Base-by-base conservation (phyloP, 2,329 filamentous ascomycete species). In the Cercospora sp. region DNA sequence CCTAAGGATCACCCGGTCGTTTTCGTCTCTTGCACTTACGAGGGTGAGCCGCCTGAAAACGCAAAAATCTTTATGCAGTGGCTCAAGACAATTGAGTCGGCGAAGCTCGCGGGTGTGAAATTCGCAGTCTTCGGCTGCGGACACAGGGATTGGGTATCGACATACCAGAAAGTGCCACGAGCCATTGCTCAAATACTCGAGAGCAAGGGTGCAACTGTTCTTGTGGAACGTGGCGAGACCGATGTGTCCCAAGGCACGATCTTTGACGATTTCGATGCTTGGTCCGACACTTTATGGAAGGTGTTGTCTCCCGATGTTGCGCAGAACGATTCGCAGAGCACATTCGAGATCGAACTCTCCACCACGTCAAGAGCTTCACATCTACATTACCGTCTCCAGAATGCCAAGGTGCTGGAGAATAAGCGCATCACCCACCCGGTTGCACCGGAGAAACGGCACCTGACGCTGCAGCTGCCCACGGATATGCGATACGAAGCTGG, bases 51-150 rank as follows among this genome's bases (percentile, higher is more conserved):
- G 0, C 87, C 90, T 0, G 89, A 92, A 68, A 93, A 94, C 68
- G 91, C 90, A 0, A 84, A 81, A 0, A 84, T 87, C 58, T 93
- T 93, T 73, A 84, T 89, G 20, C 80, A 84, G 18, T 93, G 91
- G 91, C 77, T 93, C 5, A 81, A 74, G 10, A 79, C 86, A 10
- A 80, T 85, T 65, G 83, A 57, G 9, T n/a, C n/a, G 12, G 12
- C 53, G 4, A 53, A 51, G 60, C 75, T 91, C 23, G 30, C 55
- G 70, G 80, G 86, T 8, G 84, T 90, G 0, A 81, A 85, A 1
- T 93, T 89, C 75, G 85, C 89, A 1, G 87, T 92, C 3, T 94
- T 91, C 76, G 91, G 89, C 1, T 90, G 89, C 64, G 91, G 90
- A 2, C 83, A 87, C 74, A 71, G 73, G 51, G 87, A 89, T 70